These are phyloP conservation scores for Fragaria ananassa DNA, from an alignment of 306 rosid species.

Conservation along the genomic window DNA sequence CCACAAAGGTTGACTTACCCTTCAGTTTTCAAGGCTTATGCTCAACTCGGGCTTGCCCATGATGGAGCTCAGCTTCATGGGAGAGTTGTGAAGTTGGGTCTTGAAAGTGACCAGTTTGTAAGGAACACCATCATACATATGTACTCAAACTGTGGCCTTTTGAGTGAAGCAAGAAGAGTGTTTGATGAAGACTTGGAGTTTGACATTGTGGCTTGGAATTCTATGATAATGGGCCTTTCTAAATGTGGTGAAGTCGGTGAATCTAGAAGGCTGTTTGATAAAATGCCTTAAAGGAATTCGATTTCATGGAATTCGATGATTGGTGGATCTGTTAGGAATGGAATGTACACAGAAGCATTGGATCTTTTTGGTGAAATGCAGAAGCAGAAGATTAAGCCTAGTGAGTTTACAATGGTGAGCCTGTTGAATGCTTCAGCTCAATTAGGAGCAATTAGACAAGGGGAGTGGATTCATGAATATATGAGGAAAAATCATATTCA, in stretches of 20 bases:
- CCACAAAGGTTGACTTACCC: conserved; percentile 72
- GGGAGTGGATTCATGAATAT: conserved; percentile 76
- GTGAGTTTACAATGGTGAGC: conserved; percentile 88
- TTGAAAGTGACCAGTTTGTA: conserved; percentile 50
- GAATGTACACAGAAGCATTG: conserved; percentile 50
- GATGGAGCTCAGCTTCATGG: conserved; percentile 88
- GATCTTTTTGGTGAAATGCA: conserved; percentile 65
- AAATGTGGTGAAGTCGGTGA: conserved; percentile 71
- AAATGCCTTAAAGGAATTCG: conserved; percentile 47
- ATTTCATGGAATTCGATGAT: conserved; percentile 81
- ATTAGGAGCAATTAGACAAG: conserved; percentile 75
- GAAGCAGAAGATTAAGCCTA: conserved; percentile 43
- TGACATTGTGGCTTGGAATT: conserved; percentile 71
- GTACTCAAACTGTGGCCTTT: conserved; percentile 65
- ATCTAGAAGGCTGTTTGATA: conserved; percentile 60
- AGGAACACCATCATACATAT: conserved; percentile 57
- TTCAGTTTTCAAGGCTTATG: conserved; percentile 79
- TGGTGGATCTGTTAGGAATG: conserved; percentile 84
- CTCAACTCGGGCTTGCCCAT: conserved; percentile 53
- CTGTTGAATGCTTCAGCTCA: conserved; percentile 78
- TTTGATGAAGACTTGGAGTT: conserved; percentile 48
- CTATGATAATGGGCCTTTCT: conserved; percentile 71
- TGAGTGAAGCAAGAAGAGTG: conserved; percentile 53
- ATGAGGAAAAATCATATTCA: conserved; percentile 50
- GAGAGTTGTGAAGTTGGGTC: conserved; percentile 58